A percentile compares a stretch with the other conserved stretches of the same genome.
Evolutionary conservation across 306 rosid genomes (phyloP).

Genomic region (Cicer arietinum): DNA sequence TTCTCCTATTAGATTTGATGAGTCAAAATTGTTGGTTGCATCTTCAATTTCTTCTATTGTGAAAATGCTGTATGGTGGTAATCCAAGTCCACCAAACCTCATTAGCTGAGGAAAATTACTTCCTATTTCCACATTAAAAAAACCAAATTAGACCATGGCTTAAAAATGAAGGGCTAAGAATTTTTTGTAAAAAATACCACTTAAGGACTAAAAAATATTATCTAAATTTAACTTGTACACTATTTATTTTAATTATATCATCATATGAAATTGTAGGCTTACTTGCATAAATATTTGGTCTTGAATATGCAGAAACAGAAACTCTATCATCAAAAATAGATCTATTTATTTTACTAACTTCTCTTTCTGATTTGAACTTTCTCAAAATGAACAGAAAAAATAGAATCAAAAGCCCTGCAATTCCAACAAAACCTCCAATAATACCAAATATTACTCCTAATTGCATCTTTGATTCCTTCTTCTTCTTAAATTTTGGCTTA

Average conservation of each 20-base stretch:
- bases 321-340: conserved; percentile 46
- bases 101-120: conserved; percentile 54
- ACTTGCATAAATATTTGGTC: conserved; percentile 59
- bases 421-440: conserved; percentile 60
- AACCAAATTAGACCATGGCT: conserved; percentile 27
- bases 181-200: conserved; percentile 38
- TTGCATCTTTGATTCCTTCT: conserved; percentile 44
- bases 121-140: conserved; percentile 47
- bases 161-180: conserved; percentile 13
- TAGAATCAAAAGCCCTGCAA: conserved; percentile 52
- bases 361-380: conserved; percentile 48
- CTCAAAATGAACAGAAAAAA: conserved; percentile 53
- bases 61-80: conserved; percentile 69
- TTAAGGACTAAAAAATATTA: conserved; percentile 14
- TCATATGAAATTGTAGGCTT: conserved; percentile 37
- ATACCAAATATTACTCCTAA: conserved; percentile 59
- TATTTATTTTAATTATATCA: neutral
- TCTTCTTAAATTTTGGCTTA: conserved; percentile 53
- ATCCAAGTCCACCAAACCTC: conserved; percentile 60
- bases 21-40: conserved; percentile 73
- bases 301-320: conserved; percentile 45
- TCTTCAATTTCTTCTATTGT: conserved; percentile 84
- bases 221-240: neutral
- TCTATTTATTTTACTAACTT: conserved; percentile 39
- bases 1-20: conserved; percentile 59